phyloP scores from a whole-genome alignment of 163 green algal genomes.

The Coccomyxa subellipsoidea region DNA sequence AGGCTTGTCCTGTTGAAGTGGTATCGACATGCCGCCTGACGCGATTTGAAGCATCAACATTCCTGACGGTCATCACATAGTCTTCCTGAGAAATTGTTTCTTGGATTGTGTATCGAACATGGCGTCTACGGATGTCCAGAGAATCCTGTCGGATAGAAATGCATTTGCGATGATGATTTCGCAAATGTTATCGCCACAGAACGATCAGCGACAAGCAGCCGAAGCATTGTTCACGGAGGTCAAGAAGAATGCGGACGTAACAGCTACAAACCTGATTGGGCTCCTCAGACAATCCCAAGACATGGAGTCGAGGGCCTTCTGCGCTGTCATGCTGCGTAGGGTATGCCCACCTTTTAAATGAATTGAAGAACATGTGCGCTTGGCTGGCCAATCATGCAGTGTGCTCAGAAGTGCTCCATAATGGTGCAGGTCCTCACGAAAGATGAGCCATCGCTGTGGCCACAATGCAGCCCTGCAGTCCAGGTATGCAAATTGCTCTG shows the following conservation, averaged over 20 bases:
- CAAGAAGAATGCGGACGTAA: constrained; percentile 42
- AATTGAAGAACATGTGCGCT: not conserved
- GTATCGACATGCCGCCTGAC: not conserved
- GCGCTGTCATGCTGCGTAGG: constrained; percentile 81
- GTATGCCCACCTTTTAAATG: constrained; percentile 28
- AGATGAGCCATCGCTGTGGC: constrained; percentile 74
- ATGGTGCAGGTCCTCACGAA: constrained; percentile 65
- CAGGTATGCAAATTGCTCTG: constrained; percentile 33
- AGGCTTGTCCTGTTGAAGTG: not conserved
- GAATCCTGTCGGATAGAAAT: not conserved
- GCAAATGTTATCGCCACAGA: constrained; percentile 77
- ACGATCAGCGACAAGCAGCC: constrained; percentile 65
- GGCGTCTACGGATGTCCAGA: not conserved
- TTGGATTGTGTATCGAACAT: not conserved
- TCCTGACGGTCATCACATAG: not conserved
- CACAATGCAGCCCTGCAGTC: constrained; percentile 41
- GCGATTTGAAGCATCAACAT: not conserved
- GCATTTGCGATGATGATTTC: constrained; percentile 47
- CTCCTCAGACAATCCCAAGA: constrained; percentile 44
- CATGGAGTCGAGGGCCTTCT: constrained; percentile 57
- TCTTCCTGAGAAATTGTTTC: not conserved
- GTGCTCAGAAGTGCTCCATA: not conserved
- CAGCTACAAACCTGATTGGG: constrained; percentile 38
- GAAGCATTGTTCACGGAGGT: constrained; percentile 67
- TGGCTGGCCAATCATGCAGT: not conserved